Evolutionary conservation across 2,329 filamentous ascomycete species (phyloP).

Genomic region (Madurella fahalii): DNA sequence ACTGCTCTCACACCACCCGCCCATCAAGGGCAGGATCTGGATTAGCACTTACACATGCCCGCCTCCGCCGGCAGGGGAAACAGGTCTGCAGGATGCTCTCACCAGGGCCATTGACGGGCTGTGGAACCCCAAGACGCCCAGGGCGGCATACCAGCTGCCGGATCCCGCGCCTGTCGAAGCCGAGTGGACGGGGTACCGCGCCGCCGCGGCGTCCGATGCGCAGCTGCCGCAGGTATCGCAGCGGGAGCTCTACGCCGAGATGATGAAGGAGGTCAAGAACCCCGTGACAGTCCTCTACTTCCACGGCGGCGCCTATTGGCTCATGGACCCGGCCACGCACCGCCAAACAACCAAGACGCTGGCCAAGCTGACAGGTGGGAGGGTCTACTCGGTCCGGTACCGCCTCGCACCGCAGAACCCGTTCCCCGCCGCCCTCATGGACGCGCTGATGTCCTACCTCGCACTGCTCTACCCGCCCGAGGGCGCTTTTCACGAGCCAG

Average conservation of each 20-base stretch:
- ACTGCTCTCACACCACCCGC: slow-evolving; percentile 57
- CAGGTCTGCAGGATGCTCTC: slow-evolving; percentile 53
- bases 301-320: slow-evolving; percentile 71
- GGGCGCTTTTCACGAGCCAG: slow-evolving; percentile 61
- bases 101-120: slow-evolving; percentile 55
- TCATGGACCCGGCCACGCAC: slow-evolving; percentile 67
- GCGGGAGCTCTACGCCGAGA: slow-evolving; percentile 57
- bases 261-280: slow-evolving; percentile 64
- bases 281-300: slow-evolving; percentile 67
- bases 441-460: slow-evolving; percentile 69
- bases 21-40: slow-evolving; percentile 78
- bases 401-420: slow-evolving; percentile 69
- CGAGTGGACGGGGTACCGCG: slow-evolving; percentile 72
- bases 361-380: slow-evolving; percentile 62
- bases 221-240: slow-evolving; percentile 55
- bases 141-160: slow-evolving; percentile 40
- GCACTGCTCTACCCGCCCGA: slow-evolving; percentile 67
- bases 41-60: slow-evolving; percentile 66
- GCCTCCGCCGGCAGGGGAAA: slow-evolving; percentile 47
- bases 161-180: slow-evolving; percentile 57
- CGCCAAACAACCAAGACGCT: slow-evolving; percentile 56
- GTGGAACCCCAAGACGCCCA: slow-evolving; percentile 34
- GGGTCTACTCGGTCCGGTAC: slow-evolving; percentile 70
- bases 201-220: slow-evolving; percentile 46
- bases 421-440: slow-evolving; percentile 70